Evolutionary conservation across 352 stramenopile genomes (phyloP).

Genomic region (Globisporangium recalcitrans): DNA sequence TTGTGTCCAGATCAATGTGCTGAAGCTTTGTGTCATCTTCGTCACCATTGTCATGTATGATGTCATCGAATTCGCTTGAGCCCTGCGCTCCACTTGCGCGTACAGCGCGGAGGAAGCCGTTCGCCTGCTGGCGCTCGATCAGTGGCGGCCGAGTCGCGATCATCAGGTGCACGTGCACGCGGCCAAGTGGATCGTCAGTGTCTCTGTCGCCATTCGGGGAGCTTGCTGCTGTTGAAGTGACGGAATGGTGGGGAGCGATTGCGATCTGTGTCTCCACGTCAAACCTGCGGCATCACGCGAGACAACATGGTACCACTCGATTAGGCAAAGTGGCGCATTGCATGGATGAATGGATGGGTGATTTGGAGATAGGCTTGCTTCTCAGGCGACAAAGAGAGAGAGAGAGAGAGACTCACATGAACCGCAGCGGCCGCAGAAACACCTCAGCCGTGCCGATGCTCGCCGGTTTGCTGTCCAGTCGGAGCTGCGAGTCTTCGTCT

Average conservation of each 20-base stretch:
- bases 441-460: constrained; percentile 37
- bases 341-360: not conserved
- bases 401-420: constrained; percentile 25
- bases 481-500: constrained; percentile 2
- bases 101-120: constrained; percentile 35
- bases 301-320: too few relatives aligned
- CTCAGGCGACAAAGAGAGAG: too few relatives aligned
- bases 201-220: not conserved
- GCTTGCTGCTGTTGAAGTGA: not conserved
- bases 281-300: constrained; percentile 21
- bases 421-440: constrained; percentile 50
- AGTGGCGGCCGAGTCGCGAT: constrained; percentile 26
- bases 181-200: constrained; percentile 9
- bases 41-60: not conserved
- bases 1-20: not conserved
- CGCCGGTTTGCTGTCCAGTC: not conserved
- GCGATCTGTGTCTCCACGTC: constrained; percentile 44
- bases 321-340: not conserved
- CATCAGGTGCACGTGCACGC: constrained; percentile 41
- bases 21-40: not conserved
- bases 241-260: constrained; percentile 5
- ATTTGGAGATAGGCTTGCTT: too few relatives aligned
- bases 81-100: not conserved
- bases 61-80: constrained; percentile 11
- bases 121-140: constrained; percentile 30